These are phyloP conservation scores for Blastobotrys ciferrii DNA, from an alignment of 1,139 yeast species.

Conservation along the genomic window DNA sequence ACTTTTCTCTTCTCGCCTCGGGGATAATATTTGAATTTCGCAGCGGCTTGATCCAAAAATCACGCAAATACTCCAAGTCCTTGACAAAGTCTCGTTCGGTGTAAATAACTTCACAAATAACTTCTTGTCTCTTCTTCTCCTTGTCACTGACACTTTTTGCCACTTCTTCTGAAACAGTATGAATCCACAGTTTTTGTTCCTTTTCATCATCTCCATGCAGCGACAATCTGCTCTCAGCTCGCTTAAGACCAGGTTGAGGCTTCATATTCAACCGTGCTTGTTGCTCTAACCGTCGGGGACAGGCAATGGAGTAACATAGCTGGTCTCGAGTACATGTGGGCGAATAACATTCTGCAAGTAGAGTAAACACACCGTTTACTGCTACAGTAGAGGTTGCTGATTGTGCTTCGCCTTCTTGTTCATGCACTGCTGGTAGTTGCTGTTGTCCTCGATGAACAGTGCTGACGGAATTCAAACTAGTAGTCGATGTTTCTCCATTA, in stretches of 20 bases:
- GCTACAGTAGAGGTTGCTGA: conserved; percentile 11
- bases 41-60: conserved; percentile 89
- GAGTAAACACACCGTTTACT: conserved; percentile 89
- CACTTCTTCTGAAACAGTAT: conserved; percentile 79
- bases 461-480: not conserved
- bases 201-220: conserved; percentile 74
- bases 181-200: conserved; percentile 89
- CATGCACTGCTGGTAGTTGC: conserved; percentile 25
- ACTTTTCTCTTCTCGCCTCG: conserved; percentile 82
- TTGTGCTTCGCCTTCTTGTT: conserved; percentile 22
- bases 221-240: conserved; percentile 80
- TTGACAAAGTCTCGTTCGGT: conserved; percentile 95
- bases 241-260: conserved; percentile 80
- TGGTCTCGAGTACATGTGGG: conserved; percentile 91
- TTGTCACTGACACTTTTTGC: conserved; percentile 76
- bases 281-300: conserved; percentile 94
- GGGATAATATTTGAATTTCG: conserved; percentile 85
- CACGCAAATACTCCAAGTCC: conserved; percentile 89
- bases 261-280: conserved; percentile 89
- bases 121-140: conserved; percentile 92
- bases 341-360: conserved; percentile 90
- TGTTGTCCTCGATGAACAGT: not conserved
- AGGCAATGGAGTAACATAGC: conserved; percentile 92
- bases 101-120: conserved; percentile 88
- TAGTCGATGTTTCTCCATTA: not conserved